Percentiles rank a stretch among this genome's conserved stretches.
Evolutionary conservation across 495 filamentous ascomycete genomes (phyloP).

Genomic region (Penicillium longicatenatum): DNA sequence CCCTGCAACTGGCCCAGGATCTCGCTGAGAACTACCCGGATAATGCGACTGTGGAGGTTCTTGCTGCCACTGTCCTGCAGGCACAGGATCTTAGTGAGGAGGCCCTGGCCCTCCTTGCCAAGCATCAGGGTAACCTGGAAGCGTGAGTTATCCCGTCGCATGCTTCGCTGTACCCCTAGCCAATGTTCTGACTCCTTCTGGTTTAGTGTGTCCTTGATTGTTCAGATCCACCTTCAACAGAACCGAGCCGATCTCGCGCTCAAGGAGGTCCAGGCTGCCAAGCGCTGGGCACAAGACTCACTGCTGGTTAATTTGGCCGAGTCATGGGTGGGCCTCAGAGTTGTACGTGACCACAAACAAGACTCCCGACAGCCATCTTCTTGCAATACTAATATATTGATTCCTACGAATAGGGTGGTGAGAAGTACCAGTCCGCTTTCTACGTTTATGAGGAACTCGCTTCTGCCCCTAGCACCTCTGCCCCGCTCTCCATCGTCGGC

Average conservation of each 20-base stretch:
- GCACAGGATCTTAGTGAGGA: conserved; percentile 77
- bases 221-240: conserved; percentile 89
- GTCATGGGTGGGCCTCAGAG: conserved; percentile 87
- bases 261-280: conserved; percentile 86
- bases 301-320: conserved; percentile 93
- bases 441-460: conserved; percentile 99
- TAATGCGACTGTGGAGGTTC: conserved; percentile 78
- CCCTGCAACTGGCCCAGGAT: conserved; percentile 62
- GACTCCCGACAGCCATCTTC: neutral
- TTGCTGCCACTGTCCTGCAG: conserved; percentile 77
- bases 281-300: conserved; percentile 95
- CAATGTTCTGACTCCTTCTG: conserved; percentile 8
- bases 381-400: neutral
- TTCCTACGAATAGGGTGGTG: conserved; percentile 66
- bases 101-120: conserved; percentile 72
- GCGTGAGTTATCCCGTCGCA: conserved; percentile 57
- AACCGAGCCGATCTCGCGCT: conserved; percentile 87
- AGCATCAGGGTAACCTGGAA: conserved; percentile 82
- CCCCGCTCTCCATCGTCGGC: conserved; percentile 66
- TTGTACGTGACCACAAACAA: conserved; percentile 57
- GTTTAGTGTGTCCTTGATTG: conserved; percentile 66
- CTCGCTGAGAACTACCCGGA: conserved; percentile 66
- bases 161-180: neutral
- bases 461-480: conserved; percentile 71
- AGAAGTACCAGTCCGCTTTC: conserved; percentile 95